Base-by-base conservation (phyloP, 2,329 filamentous ascomycete genomes). In the Xylaria hypoxylon region DNA sequence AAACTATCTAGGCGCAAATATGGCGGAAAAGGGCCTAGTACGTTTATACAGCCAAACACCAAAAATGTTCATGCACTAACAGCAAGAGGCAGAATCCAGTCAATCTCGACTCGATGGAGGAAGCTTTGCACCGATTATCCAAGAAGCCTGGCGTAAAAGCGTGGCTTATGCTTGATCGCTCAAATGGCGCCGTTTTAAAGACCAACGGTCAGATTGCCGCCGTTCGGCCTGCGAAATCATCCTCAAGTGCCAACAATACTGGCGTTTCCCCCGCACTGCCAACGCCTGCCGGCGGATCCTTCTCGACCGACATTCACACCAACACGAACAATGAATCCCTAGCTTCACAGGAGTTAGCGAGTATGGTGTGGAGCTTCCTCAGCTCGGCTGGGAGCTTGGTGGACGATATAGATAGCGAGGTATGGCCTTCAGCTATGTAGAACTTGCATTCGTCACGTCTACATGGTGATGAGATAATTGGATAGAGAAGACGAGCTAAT, bases 111-210 rank as follows among this genome's bases (percentile, higher is more conserved):
- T 87, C 86, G 47, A 85, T 92, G 66, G 86, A 88, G 59, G 86
- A 89, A 82, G 81, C 87, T 68, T 86, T 94, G 67, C 87, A 86
- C 52, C 89, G 91, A 19, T 84, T 96, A 50, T 89, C 90, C 45
- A 90, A 91, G 76, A 95, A 95, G 75, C 86, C 91, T 33, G 92
- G 91, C 67, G 92, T 96, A 58, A 91, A 92, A 77, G 92, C 90
- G 72, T 92, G 91, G 62, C 85, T 96, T 55, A 87, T 93, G 61
- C 83, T 96, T 47, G 91, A 94, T 72, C 88, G 91, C 63, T 80
- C 86, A 15, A 90, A 87, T 24, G 92, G 92, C 59, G 86, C 90
- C 2, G 91, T 96, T 57, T 85, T 96, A 59, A 92, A 91, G 75
- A 92, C 89, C 6, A 91, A 87, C 60, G 92, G 92, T 55, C 84